Percentiles rank a stretch among this genome's conserved stretches.
Conservation (phyloP, 2,329 filamentous ascomycete species). For the Lecanoromycetidae sp. region DNA sequence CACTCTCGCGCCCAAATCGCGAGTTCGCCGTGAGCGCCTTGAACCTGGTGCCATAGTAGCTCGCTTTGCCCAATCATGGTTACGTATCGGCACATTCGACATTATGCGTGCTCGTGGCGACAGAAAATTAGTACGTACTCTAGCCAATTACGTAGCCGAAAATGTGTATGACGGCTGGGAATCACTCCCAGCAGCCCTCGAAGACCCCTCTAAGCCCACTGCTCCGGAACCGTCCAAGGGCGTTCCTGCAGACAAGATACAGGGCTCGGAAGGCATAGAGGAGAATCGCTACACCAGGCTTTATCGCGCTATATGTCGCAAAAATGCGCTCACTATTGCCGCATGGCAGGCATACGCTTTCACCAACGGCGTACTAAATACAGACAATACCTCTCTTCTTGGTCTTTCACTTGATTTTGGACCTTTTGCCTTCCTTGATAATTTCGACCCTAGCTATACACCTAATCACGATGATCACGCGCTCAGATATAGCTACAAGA, state of each 20-base stretch:
- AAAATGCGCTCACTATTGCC: constrained; percentile 79
- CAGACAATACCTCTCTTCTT: constrained; percentile 87
- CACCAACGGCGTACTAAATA: constrained; percentile 96
- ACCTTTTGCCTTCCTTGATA: constrained; percentile 94
- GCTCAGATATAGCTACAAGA: constrained; percentile 80
- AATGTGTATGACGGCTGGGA: constrained; percentile 84
- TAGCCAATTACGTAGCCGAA: constrained; percentile 76
- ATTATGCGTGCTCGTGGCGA: constrained; percentile 75
- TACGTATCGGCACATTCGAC: constrained; percentile 92
- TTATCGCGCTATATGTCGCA: constrained; percentile 73
- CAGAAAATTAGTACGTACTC: constrained; percentile 55
- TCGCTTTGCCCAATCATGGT: constrained; percentile 81
- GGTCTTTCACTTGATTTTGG: constrained; percentile 90
- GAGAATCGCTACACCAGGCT: constrained; percentile 81
- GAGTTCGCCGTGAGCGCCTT: constrained; percentile 63
- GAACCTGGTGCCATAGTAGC: constrained; percentile 90
- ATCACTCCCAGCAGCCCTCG: constrained; percentile 52
- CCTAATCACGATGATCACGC: constrained; percentile 91
- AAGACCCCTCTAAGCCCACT: constrained; percentile 30
- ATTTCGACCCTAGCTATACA: constrained; percentile 88
- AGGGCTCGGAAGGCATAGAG: constrained; percentile 55
- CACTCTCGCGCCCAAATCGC: constrained; percentile 59
- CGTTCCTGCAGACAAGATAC: constrained; percentile 44
- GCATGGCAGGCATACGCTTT: constrained; percentile 98
- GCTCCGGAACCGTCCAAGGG: constrained; percentile 38